These are phyloP conservation scores for Eucalyptus grandis DNA, from an alignment of 345 rosid genomes.

Conservation along the genomic window DNA sequence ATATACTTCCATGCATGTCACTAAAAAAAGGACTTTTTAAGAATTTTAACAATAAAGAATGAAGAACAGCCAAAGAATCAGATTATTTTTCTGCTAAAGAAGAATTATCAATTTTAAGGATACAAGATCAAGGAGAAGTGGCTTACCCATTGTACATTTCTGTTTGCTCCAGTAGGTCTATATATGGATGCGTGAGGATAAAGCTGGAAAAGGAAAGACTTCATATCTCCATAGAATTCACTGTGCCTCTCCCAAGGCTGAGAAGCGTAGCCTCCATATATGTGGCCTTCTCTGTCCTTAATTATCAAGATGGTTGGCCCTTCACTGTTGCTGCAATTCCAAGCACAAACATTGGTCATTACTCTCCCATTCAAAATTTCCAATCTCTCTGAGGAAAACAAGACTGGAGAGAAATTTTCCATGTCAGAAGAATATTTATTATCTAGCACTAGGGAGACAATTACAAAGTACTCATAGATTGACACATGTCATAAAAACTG, in stretches of 20 bases:
- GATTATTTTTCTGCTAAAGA: neutral
- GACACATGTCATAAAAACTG: neutral
- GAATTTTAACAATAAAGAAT: neutral
- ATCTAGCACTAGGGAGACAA: neutral
- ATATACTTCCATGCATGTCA: neutral
- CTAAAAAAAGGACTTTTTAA: neutral
- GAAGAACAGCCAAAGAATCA: neutral
- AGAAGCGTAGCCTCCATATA: constrained; percentile 89
- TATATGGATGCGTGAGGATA: constrained; percentile 54
- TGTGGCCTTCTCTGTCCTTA: constrained; percentile 70
- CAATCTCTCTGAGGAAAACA: neutral
- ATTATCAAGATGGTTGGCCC: constrained; percentile 56
- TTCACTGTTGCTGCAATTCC: constrained; percentile 50
- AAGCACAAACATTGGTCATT: neutral
- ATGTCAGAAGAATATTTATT: neutral
- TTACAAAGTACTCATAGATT: neutral
- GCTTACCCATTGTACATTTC: constrained; percentile 76
- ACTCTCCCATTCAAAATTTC: neutral
- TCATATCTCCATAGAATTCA: constrained; percentile 92
- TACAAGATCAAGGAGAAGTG: neutral
- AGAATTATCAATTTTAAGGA: neutral
- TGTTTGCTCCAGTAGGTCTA: constrained; percentile 86
- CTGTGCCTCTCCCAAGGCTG: constrained; percentile 82
- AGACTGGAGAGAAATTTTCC: neutral
- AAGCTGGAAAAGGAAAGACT: constrained; percentile 80